phyloP scores from a whole-genome alignment of 768 basidiomycete genomes.

The Boletus rubescentipes region DNA sequence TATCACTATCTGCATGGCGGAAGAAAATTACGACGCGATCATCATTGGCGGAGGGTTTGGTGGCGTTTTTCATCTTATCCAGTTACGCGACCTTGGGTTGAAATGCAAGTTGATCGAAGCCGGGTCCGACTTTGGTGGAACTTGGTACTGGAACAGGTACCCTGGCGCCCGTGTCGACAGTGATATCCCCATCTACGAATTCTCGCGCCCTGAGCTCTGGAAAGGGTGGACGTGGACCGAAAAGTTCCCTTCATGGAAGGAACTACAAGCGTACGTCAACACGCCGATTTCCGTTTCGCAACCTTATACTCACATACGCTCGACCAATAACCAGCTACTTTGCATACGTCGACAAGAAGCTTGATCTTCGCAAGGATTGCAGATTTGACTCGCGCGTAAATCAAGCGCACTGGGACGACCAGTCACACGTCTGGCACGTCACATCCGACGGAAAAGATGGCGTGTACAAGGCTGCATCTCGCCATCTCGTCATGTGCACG shows the following conservation, averaged over 20 bases:
- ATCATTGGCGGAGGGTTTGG: slow-evolving; percentile 12
- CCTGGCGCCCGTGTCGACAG: slow-evolving; percentile 14
- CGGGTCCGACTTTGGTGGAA: slow-evolving; percentile 11
- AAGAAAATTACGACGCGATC: slow-evolving; percentile 9
- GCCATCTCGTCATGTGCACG: slow-evolving; percentile 13
- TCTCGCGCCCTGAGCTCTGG: slow-evolving; percentile 15
- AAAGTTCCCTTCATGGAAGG: slow-evolving; percentile 12
- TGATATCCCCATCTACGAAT: slow-evolving; percentile 9
- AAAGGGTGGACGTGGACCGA: slow-evolving; percentile 12
- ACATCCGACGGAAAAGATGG: slow-evolving; percentile 7
- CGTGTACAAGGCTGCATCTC: slow-evolving; percentile 9
- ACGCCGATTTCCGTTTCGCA: neutral
- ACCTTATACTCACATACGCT: neutral
- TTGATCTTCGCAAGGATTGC: slow-evolving; percentile 16
- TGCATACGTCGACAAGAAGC: slow-evolving; percentile 11
- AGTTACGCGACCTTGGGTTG: slow-evolving; percentile 7
- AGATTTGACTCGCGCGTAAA: slow-evolving; percentile 11
- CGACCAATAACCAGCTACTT: slow-evolving; percentile 6
- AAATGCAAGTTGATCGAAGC: slow-evolving; percentile 13
- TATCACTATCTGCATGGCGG: neutral
- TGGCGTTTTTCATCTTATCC: slow-evolving; percentile 8
- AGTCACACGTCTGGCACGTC: slow-evolving; percentile 7
- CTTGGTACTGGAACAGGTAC: slow-evolving; percentile 18
- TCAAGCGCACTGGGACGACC: slow-evolving; percentile 12
- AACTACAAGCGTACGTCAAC: slow-evolving; percentile 8